Percentiles rank a stretch among this genome's conserved stretches.
phyloP scores from a whole-genome alignment of 129 eudicot species.

The Artemisia annua region DNA sequence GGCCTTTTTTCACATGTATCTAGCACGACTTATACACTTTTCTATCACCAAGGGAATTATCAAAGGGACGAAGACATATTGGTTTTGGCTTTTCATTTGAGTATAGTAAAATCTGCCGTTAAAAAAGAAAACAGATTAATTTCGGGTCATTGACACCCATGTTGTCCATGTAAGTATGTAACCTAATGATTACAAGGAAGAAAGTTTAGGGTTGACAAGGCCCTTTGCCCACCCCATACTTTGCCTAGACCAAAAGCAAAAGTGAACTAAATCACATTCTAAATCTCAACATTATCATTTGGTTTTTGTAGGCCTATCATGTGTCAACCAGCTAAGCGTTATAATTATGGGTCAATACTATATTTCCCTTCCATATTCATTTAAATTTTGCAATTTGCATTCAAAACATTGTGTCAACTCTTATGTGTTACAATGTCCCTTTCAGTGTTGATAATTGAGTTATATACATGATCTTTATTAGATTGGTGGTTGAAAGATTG shows the following conservation, averaged over 20 bases:
- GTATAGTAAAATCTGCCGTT: too few relatives aligned
- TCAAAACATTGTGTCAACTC: slow-evolving; percentile 5
- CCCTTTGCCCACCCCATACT: slow-evolving; percentile 30
- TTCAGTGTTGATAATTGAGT: background rate
- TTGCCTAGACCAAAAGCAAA: slow-evolving; percentile 41
- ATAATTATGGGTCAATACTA: slow-evolving; percentile 10
- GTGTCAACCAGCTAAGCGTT: slow-evolving; percentile 29
- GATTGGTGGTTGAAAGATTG: background rate
- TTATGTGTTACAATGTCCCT: background rate
- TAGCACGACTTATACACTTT: too few relatives aligned
- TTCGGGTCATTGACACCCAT: slow-evolving; percentile 21
- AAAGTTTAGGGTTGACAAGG: slow-evolving; percentile 38
- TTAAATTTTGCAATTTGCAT: slow-evolving; percentile 1
- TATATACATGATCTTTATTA: background rate
- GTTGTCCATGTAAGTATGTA: slow-evolving; percentile 31
- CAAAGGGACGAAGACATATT: too few relatives aligned
- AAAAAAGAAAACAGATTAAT: background rate
- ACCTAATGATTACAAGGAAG: slow-evolving; percentile 31
- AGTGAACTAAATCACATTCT: slow-evolving; percentile 26
- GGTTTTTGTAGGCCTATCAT: slow-evolving; percentile 31
- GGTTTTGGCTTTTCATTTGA: too few relatives aligned
- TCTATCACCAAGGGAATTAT: too few relatives aligned
- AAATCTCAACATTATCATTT: slow-evolving; percentile 19
- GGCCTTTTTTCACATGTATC: too few relatives aligned
- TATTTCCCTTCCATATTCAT: background rate